Base-by-base conservation (phyloP, 805 yeast species). In the Barnettozyma vustinii region DNA sequence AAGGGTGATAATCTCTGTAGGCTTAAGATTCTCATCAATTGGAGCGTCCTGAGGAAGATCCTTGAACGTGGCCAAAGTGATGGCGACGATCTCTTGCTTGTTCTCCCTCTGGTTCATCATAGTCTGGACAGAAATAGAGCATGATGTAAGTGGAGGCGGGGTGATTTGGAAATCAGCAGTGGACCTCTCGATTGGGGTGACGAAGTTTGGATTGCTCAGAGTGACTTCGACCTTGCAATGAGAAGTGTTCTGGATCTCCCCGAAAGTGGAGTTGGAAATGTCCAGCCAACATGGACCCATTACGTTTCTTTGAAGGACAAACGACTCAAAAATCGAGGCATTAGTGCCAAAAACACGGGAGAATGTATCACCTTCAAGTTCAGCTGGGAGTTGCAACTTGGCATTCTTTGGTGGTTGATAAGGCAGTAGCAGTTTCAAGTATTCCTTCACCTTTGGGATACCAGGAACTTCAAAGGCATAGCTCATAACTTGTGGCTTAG, bases 271-370 rank as follows among this genome's bases (percentile, higher is more conserved):
- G 45, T 78, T 75, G 40, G 75, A 71, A 46, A 94, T 73, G 44
- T 85, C 85, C 46, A 94, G 71, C 99, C 99, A 94, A 64, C 98
- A 90, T 3, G 99, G 99, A 9, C 99, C 99, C 97, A 89, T 91
- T 41, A 94, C 75, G 56, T 84, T 83, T 57, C 87, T 75, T 64
- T 84, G 88, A 23, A 91, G 59, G 10, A 89, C 94, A 66, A 94
- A 89, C 12, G 87, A 75, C 70, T 94, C 99, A 64, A 94, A 90
- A 21, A 87, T 71, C 48, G 76, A 75, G 3, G 94, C 66, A 51
- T 74, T 79, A 3, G 87, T 74, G 44, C 98, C 98, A 69, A 90
- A 89, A 2, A 89, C 87, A 49, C 79, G 84, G 9, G 74, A 69
- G 61, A 87, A 90, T 0, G 95, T 86, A 42, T 79, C 82, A 52